A percentile compares a stretch with the other conserved stretches of the same genome.
These are phyloP conservation scores for Letharia lupina DNA, from an alignment of 495 filamentous ascomycete genomes.

Conservation along the genomic window DNA sequence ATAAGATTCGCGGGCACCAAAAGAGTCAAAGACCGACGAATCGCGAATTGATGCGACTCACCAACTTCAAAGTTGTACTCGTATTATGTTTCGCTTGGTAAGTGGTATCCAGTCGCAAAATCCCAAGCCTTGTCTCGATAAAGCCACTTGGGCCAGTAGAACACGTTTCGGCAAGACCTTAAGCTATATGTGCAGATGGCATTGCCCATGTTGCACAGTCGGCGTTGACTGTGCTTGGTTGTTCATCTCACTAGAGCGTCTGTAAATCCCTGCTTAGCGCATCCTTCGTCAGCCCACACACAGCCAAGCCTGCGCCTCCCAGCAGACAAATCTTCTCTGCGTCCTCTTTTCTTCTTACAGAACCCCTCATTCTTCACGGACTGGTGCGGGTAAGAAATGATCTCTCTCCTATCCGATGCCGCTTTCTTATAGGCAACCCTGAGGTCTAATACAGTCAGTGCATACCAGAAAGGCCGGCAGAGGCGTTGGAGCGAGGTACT, in stretches of 20 bases:
- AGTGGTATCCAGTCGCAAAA: too few species aligned
- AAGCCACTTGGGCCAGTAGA: too few species aligned
- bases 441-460: not conserved
- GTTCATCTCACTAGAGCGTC: not conserved
- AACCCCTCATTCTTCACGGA: not conserved
- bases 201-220: not conserved
- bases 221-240: not conserved
- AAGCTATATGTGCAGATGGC: too few species aligned
- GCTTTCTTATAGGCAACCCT: not conserved
- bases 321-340: not conserved
- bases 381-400: not conserved
- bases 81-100: too few species aligned
- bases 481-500: not conserved
- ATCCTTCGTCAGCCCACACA: not conserved
- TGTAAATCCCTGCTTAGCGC: not conserved
- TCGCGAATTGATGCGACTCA: too few species aligned
- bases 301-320: not conserved
- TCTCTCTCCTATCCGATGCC: not conserved
- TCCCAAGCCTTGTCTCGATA: too few species aligned
- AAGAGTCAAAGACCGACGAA: too few species aligned
- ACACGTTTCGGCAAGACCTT: too few species aligned
- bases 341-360: not conserved
- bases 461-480: not conserved
- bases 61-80: too few species aligned
- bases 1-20: not conserved